Percentiles rank a stretch among this genome's conserved stretches.
Conservation (phyloP, 441 rosid species). For the Jatropha multifida region DNA sequence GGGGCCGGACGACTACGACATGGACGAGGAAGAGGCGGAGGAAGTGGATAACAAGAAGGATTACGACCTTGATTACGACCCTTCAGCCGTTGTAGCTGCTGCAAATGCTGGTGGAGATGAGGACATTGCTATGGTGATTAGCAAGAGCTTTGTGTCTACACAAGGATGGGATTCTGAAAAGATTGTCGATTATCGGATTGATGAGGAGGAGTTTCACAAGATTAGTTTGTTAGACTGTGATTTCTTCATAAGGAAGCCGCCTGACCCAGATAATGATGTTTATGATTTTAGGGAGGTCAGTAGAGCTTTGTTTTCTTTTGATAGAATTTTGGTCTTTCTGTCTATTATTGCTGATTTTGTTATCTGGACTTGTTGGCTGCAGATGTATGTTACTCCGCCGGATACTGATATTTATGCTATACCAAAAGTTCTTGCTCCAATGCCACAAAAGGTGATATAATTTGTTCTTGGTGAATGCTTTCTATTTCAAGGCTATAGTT, state of each 20-base stretch:
- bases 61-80: constrained; percentile 84
- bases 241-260: constrained; percentile 91
- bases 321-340: not conserved
- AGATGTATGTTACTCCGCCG: constrained; percentile 98
- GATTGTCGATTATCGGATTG: constrained; percentile 80
- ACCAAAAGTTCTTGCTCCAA: constrained; percentile 80
- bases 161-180: constrained; percentile 85
- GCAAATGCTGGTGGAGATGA: constrained; percentile 38
- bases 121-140: constrained; percentile 60
- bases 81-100: constrained; percentile 39
- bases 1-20: constrained; percentile 66
- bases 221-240: constrained; percentile 79
- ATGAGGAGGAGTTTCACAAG: constrained; percentile 89
- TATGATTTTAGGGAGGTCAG: constrained; percentile 95
- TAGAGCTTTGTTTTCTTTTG: not conserved
- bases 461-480: not conserved
- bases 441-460: constrained; percentile 78
- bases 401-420: constrained; percentile 85
- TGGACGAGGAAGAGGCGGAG: constrained; percentile 80
- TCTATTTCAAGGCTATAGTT: not conserved
- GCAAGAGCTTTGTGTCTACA: constrained; percentile 71
- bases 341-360: constrained; percentile 13
- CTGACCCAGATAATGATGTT: constrained; percentile 88
- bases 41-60: constrained; percentile 90
- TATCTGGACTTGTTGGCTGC: constrained; percentile 20